phyloP scores from a whole-genome alignment of 163 green algal species.

The Smithsoniella earleae region DNA sequence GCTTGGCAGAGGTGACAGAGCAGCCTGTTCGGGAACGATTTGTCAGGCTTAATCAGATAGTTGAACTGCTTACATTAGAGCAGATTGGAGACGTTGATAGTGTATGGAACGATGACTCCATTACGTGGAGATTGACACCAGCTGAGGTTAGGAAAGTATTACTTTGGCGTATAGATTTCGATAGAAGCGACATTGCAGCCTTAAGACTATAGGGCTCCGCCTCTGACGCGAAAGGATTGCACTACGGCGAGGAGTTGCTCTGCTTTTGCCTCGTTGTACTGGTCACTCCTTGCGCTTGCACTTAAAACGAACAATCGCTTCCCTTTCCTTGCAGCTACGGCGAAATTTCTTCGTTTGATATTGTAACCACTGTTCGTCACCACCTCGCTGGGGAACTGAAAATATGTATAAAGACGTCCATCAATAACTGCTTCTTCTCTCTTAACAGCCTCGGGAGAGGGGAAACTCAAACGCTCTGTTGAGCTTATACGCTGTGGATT shows the following conservation, averaged over 20 bases:
- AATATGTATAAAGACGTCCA: constrained; percentile 33
- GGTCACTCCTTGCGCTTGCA: constrained; percentile 49
- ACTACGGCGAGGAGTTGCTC: constrained; percentile 45
- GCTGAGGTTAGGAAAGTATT: constrained; percentile 1
- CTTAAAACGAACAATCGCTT: constrained; percentile 42
- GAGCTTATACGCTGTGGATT: too few species aligned
- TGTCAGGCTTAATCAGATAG: constrained; percentile 3
- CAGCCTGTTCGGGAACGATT: constrained; percentile 21
- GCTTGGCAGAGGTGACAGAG: constrained; percentile 18
- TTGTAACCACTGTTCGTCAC: constrained; percentile 51
- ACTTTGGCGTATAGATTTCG: constrained; percentile 12
- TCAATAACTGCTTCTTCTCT: neutral
- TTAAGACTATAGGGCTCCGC: neutral
- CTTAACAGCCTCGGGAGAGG: neutral
- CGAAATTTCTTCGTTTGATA: constrained; percentile 55
- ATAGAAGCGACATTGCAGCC: constrained; percentile 17
- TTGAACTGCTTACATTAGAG: constrained; percentile 22
- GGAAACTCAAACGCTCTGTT: neutral
- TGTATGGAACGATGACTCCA: constrained; percentile 2
- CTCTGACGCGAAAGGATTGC: too few species aligned
- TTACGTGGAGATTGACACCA: constrained; percentile 12
- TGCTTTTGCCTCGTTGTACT: constrained; percentile 56
- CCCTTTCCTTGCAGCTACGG: constrained; percentile 39
- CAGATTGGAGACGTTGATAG: neutral
- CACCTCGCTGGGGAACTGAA: constrained; percentile 50